Evolutionary conservation across 495 filamentous ascomycete genomes (phyloP).

Genomic region (Penicillium simplicissimum): DNA sequence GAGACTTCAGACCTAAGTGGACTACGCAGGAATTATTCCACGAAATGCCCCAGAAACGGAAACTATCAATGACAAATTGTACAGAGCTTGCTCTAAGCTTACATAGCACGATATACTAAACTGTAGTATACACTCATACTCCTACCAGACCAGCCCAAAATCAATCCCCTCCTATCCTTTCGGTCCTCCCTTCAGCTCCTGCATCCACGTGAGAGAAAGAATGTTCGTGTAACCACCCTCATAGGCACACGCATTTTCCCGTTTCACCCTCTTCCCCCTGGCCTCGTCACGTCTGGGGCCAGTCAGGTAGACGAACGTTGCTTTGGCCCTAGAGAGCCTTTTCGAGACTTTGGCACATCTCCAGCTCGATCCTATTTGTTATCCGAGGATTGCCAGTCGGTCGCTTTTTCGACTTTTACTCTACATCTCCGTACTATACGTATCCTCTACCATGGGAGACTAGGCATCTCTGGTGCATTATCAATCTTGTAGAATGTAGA

Average conservation of each 20-base stretch:
- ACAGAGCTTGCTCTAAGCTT: not conserved
- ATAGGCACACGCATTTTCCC: conserved; percentile 9
- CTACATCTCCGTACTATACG: not conserved
- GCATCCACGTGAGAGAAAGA: conserved; percentile 20
- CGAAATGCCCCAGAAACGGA: not conserved
- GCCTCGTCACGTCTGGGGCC: conserved; percentile 17
- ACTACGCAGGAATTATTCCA: not conserved
- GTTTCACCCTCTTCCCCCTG: conserved; percentile 12
- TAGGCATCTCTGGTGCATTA: too few species aligned
- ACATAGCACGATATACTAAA: not conserved
- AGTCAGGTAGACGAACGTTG: conserved; percentile 23
- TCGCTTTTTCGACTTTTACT: not conserved
- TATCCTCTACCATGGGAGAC: too few species aligned
- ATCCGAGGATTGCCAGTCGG: not conserved
- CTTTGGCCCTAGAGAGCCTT: conserved; percentile 13
- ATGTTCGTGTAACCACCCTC: conserved; percentile 25
- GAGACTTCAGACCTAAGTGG: too few species aligned
- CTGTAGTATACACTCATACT: not conserved
- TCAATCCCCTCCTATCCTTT: not conserved
- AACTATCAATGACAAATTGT: not conserved
- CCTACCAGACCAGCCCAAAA: not conserved
- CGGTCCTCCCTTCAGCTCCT: conserved; percentile 6
- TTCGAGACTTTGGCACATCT: not conserved
- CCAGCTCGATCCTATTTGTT: not conserved
- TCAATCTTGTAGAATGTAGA: not conserved